Conservation (phyloP, 2,329 filamentous ascomycete genomes). For the Biscogniauxia marginata region DNA sequence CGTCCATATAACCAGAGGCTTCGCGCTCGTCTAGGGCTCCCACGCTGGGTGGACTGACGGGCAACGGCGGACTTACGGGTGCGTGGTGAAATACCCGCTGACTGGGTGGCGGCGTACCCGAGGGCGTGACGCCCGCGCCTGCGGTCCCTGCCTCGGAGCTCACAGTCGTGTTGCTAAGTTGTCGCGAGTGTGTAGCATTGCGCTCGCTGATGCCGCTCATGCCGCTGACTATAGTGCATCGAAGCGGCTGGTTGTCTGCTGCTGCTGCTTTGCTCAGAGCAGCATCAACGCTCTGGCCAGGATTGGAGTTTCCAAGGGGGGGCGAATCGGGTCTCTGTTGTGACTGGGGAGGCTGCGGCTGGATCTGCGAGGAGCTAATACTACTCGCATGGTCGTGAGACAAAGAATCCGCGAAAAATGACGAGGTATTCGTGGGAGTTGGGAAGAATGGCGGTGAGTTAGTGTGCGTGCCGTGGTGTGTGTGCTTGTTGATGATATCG, state of each 20-base stretch:
- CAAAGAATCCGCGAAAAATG: constrained; percentile 24
- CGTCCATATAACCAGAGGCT: constrained; percentile 13
- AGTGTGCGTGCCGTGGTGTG: constrained; percentile 26
- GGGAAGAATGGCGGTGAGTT: constrained; percentile 19
- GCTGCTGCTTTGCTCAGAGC: not conserved
- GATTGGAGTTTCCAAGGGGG: constrained; percentile 15
- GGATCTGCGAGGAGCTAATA: constrained; percentile 18
- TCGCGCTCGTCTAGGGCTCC: constrained; percentile 4
- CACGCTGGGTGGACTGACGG: constrained; percentile 20
- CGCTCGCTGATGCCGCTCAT: constrained; percentile 42
- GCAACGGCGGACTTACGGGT: constrained; percentile 8
- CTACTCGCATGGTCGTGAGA: constrained; percentile 34
- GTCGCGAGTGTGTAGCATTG: constrained; percentile 40
- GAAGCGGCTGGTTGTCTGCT: constrained; percentile 8
- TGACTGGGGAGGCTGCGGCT: not conserved
- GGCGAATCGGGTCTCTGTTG: constrained; percentile 28
- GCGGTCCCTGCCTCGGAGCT: constrained; percentile 28
- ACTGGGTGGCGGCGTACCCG: constrained; percentile 11
- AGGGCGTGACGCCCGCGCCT: too few relatives aligned
- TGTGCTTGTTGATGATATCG: constrained; percentile 40
- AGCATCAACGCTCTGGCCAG: not conserved
- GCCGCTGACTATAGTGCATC: constrained; percentile 35
- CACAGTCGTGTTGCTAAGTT: constrained; percentile 42
- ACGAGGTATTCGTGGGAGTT: constrained; percentile 29
- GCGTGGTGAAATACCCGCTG: not conserved